These are phyloP conservation scores for Rhododendron molle DNA, from an alignment of 148 eudicot species.

Conservation along the genomic window DNA sequence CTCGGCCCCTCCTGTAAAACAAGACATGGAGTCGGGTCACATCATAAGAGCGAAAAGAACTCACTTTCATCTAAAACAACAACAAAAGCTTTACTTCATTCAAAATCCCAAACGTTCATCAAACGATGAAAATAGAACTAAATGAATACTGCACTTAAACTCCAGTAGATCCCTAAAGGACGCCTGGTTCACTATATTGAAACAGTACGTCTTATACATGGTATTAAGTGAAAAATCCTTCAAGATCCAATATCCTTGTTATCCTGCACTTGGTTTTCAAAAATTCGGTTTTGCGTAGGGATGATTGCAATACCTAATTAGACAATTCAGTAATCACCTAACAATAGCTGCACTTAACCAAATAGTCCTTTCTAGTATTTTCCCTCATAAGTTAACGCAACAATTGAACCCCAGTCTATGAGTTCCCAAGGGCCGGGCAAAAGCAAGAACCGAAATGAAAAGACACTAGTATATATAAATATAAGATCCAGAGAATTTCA, in stretches of 20 bases:
- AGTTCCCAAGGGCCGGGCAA: not conserved
- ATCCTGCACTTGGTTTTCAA: not conserved
- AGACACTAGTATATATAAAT: not conserved
- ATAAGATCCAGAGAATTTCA: not conserved
- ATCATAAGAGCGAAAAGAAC: not conserved
- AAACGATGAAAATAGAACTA: not conserved
- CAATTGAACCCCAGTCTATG: not conserved
- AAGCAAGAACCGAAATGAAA: not conserved
- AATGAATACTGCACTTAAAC: not conserved
- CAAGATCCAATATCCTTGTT: not conserved
- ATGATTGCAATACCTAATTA: not conserved
- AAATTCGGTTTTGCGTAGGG: not conserved
- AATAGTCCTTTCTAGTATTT: not conserved
- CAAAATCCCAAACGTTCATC: not conserved
- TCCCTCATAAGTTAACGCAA: not conserved
- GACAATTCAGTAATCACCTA: not conserved
- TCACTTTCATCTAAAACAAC: not conserved
- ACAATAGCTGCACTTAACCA: not conserved
- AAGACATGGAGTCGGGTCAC: not conserved
- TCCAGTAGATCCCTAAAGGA: not conserved
- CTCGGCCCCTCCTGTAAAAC: conserved; percentile 53
- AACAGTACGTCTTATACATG: not conserved
- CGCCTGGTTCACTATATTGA: not conserved
- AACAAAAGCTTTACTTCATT: not conserved
- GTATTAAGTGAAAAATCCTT: not conserved